These are phyloP conservation scores for Linnemannia schmuckeri DNA, from an alignment of 192 early-diverging fungal species.

Conservation along the genomic window DNA sequence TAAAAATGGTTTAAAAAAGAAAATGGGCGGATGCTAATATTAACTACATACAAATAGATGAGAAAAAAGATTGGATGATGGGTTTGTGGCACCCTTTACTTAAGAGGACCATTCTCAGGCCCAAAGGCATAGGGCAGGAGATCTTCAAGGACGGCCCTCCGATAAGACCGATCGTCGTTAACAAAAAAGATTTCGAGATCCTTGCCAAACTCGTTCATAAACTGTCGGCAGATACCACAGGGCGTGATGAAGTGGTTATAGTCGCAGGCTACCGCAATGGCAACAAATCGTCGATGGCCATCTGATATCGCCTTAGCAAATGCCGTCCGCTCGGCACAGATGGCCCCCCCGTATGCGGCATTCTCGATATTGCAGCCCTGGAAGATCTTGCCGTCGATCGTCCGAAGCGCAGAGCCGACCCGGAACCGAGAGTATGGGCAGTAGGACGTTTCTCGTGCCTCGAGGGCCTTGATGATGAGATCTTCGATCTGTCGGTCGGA, in stretches of 20 bases:
- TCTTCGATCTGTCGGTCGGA: conserved; percentile 38
- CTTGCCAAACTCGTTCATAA: conserved; percentile 55
- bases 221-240: conserved; percentile 46
- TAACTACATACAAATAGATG: neutral
- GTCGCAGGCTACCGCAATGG: conserved; percentile 57
- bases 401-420: conserved; percentile 86
- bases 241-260: conserved; percentile 38
- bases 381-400: conserved; percentile 71
- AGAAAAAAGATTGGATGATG: neutral
- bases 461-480: conserved; percentile 33
- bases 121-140: conserved; percentile 43
- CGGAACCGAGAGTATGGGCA: conserved; percentile 92
- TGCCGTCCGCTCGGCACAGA: conserved; percentile 93
- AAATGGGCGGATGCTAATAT: neutral
- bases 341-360: conserved; percentile 85
- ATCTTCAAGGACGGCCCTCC: conserved; percentile 33
- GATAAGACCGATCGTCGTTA: conserved; percentile 42
- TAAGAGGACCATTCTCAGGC: conserved; percentile 17
- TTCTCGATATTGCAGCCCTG: conserved; percentile 90
- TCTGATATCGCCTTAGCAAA: conserved; percentile 89
- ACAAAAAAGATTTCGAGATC: conserved; percentile 44
- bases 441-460: conserved; percentile 79
- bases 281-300: conserved; percentile 69
- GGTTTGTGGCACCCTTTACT: neutral
- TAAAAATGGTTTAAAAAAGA: neutral